Percentiles rank a stretch among this genome's conserved stretches.
These are phyloP conservation scores for Neofusicoccum parvum DNA, from an alignment of 2,329 filamentous ascomycete genomes.

Conservation along the genomic window DNA sequence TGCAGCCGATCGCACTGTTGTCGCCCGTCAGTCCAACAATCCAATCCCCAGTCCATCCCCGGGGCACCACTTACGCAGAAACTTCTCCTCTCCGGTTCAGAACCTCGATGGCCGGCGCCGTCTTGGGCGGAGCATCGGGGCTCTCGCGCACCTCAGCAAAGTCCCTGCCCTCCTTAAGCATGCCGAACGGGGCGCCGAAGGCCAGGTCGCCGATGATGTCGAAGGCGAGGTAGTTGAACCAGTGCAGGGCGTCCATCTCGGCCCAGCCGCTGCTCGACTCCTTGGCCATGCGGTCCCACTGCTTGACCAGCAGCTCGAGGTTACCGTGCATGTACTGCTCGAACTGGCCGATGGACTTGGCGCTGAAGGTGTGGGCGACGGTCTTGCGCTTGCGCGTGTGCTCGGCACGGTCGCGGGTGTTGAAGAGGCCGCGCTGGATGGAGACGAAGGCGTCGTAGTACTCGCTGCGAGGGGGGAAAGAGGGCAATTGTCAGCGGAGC, in stretches of 20 bases:
- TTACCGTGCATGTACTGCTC: slow-evolving; percentile 87
- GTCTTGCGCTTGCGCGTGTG: slow-evolving; percentile 90
- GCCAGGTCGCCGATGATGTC: slow-evolving; percentile 66
- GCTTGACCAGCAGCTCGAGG: slow-evolving; percentile 69
- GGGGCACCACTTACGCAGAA: slow-evolving; percentile 55
- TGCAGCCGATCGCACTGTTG: slow-evolving; percentile 67
- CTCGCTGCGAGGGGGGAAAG: slow-evolving; percentile 54
- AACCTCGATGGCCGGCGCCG: slow-evolving; percentile 81
- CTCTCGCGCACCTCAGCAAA: slow-evolving; percentile 71
- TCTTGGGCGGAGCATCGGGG: slow-evolving; percentile 64
- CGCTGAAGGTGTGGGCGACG: slow-evolving; percentile 81
- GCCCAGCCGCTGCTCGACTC: slow-evolving; percentile 58
- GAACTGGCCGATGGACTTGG: slow-evolving; percentile 79
- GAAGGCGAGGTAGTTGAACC: slow-evolving; percentile 73
- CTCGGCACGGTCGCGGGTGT: slow-evolving; percentile 78
- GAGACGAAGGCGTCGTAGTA: slow-evolving; percentile 94
- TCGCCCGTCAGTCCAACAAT: background rate
- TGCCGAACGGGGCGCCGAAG: slow-evolving; percentile 79
- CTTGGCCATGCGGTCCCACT: slow-evolving; percentile 70
- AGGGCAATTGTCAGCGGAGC: background rate
- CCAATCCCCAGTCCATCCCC: background rate
- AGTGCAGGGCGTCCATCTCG: slow-evolving; percentile 72
- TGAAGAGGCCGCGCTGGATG: slow-evolving; percentile 84
- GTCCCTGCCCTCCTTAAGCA: slow-evolving; percentile 76
- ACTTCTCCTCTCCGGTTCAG: slow-evolving; percentile 87